Conservation (phyloP, 2,329 filamentous ascomycete genomes). For the Alternaria brassicicola region DNA sequence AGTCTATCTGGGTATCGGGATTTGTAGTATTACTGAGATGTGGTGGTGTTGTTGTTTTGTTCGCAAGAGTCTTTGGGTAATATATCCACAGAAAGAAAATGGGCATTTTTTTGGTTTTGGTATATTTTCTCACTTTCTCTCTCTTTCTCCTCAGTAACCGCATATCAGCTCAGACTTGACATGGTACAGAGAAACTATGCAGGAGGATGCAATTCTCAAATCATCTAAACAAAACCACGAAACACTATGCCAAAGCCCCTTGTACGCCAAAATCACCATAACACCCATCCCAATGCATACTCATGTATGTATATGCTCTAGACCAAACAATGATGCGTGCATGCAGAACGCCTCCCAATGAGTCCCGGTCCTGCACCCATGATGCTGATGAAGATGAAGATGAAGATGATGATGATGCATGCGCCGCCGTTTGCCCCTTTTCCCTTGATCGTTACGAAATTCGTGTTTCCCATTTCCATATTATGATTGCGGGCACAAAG, state of each 20-base stretch:
- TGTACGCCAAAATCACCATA: neutral
- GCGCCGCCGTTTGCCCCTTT: constrained; percentile 3
- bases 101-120: neutral
- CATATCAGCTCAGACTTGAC: neutral
- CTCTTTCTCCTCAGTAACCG: neutral
- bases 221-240: neutral
- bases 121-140: neutral
- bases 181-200: neutral
- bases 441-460: constrained; percentile 5
- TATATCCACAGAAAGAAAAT: neutral
- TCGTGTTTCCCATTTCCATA: constrained; percentile 16
- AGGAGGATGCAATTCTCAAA: constrained; percentile 1
- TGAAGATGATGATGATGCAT: constrained; percentile 8
- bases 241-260: neutral
- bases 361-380: constrained; percentile 4
- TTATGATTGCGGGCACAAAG: constrained; percentile 12
- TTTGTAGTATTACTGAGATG: neutral
- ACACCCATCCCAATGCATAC: neutral
- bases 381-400: too few species aligned
- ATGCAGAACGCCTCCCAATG: constrained; percentile 18
- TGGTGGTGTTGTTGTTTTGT: neutral
- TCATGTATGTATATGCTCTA: constrained; percentile 10
- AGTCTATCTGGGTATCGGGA: neutral
- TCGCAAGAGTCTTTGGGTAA: neutral
- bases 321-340: constrained; percentile 10